phyloP scores from a whole-genome alignment of 2,329 filamentous ascomycete species.

The Monilinia fructicola region DNA sequence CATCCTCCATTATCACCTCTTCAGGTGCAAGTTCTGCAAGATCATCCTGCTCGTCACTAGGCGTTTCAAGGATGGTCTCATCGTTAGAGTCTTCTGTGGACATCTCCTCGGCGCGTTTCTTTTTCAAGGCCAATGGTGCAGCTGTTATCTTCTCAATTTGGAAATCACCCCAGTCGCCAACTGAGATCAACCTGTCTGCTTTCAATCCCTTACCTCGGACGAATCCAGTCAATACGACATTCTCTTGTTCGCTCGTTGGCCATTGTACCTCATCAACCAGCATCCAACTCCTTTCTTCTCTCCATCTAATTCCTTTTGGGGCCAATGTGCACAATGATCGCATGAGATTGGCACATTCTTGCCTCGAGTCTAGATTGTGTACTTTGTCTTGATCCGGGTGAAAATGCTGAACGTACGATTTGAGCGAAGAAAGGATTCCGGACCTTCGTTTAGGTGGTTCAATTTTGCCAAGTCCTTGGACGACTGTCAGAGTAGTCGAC shows the following conservation, averaged over 20 bases:
- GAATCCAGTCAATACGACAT: constrained; percentile 77
- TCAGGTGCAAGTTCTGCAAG: constrained; percentile 83
- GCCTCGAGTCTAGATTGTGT: constrained; percentile 80
- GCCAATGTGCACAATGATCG: constrained; percentile 87
- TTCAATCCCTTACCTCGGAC: constrained; percentile 85
- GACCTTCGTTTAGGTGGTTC: constrained; percentile 76
- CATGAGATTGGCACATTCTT: constrained; percentile 89
- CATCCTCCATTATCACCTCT: constrained; percentile 74
- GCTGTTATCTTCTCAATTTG: constrained; percentile 87
- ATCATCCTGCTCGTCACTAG: constrained; percentile 79
- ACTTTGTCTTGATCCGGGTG: constrained; percentile 91
- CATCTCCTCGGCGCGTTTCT: constrained; percentile 66
- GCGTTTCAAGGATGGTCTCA: constrained; percentile 64
- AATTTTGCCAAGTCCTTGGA: constrained; percentile 74
- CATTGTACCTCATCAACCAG: constrained; percentile 80
- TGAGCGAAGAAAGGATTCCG: constrained; percentile 77
- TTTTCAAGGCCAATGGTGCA: constrained; percentile 64
- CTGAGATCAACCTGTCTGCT: constrained; percentile 82
- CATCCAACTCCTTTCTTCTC: constrained; percentile 96
- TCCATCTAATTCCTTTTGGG: constrained; percentile 92
- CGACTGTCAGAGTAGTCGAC: constrained; percentile 84
- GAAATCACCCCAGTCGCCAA: constrained; percentile 92
- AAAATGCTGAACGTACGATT: constrained; percentile 92
- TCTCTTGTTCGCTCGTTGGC: constrained; percentile 57
- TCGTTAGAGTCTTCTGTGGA: constrained; percentile 59